Evolutionary conservation across 306 rosid species (phyloP), one percentile per base, ranked within the genome.

Genomic region (Vigna nakashimae): DNA sequence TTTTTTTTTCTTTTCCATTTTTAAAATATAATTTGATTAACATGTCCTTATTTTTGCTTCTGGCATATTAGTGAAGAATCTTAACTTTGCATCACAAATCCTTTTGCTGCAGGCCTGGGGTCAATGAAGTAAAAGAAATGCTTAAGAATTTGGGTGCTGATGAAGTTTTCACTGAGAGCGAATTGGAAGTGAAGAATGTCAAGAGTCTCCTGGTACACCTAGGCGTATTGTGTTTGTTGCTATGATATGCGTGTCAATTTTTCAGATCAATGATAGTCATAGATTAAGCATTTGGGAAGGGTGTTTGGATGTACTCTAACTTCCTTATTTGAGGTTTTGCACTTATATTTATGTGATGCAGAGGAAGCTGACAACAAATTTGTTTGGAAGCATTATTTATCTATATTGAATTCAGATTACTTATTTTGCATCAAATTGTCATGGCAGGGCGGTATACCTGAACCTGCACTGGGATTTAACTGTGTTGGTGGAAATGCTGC

Each of bases 401-500:
- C 69, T 69, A 16, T 57, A n/a, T 73, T 65, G 30, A 8, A 68
- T 53, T 77, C 48, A 79, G 58, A 30, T 79, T 38, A 22, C 53
- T 63, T 20, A 79, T 50, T 48, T 76, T 81, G 75, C 62, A 71
- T 86, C 65, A 52, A 32, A 73, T 69, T 83, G 30, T 72, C 75
- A 28, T 87, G 84, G 65, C 72, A 90, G 98, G 82, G 75, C 67
- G 84, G 80, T 77, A 73, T 89, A 63, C 92, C 95, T 45, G 97
- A 94, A 84, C 97, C 98, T 56, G 86, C 79, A 38, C 78, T 92
- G 68, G 98, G 97, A 85, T 94, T 94, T 69, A 94, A 94, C 84
- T 92, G 98, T 56, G 91, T 94, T 17, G 97, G 98, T 57, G 98
- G 98, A 80, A 86, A 90, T 86, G 88, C 97, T 80, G 97, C 98